phyloP scores from a whole-genome alignment of 108 stramenopile genomes.

The Fragilaria radians region DNA sequence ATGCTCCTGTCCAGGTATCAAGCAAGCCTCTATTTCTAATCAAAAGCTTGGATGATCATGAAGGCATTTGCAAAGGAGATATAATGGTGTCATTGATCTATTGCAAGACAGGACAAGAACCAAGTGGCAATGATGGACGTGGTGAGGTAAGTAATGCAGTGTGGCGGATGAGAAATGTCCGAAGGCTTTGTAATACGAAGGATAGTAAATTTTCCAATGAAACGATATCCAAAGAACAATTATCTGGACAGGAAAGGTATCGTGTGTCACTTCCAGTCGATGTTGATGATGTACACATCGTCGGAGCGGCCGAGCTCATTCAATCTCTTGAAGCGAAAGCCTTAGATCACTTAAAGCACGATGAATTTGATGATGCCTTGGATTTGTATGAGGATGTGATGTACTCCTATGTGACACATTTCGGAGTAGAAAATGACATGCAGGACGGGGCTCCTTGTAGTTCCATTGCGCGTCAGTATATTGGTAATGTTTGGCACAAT shows the following conservation, averaged over 20 bases:
- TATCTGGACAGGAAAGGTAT: too few relatives aligned
- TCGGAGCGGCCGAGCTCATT: slow-evolving; percentile 6
- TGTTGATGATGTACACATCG: slow-evolving; percentile 18
- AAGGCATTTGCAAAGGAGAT: slow-evolving; percentile 49
- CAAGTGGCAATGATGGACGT: too few relatives aligned
- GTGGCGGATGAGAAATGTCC: slow-evolving; percentile 24
- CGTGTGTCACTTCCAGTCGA: slow-evolving; percentile 22
- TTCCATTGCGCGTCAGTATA: slow-evolving; percentile 12
- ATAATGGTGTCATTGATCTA: slow-evolving; percentile 36
- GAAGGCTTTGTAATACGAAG: slow-evolving; percentile 14
- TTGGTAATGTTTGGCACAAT: slow-evolving; percentile 32
- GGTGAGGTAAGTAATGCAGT: slow-evolving; percentile 1
- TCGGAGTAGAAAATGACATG: slow-evolving; percentile 5
- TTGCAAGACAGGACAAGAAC: too few relatives aligned
- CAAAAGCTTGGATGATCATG: slow-evolving; percentile 26
- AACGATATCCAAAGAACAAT: too few relatives aligned
- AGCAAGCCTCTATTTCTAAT: slow-evolving; percentile 15
- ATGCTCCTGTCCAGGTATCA: too few relatives aligned
- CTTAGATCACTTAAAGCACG: slow-evolving; percentile 9
- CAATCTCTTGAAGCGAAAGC: background rate
- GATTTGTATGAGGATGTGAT: slow-evolving; percentile 37
- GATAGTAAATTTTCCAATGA: too few relatives aligned
- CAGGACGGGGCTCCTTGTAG: slow-evolving; percentile 10
- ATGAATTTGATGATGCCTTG: slow-evolving; percentile 37
- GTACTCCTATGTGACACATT: slow-evolving; percentile 25